Evolutionary conservation across 2,329 filamentous ascomycete genomes (phyloP).

Genomic region (Teratosphaeria zuluensis): DNA sequence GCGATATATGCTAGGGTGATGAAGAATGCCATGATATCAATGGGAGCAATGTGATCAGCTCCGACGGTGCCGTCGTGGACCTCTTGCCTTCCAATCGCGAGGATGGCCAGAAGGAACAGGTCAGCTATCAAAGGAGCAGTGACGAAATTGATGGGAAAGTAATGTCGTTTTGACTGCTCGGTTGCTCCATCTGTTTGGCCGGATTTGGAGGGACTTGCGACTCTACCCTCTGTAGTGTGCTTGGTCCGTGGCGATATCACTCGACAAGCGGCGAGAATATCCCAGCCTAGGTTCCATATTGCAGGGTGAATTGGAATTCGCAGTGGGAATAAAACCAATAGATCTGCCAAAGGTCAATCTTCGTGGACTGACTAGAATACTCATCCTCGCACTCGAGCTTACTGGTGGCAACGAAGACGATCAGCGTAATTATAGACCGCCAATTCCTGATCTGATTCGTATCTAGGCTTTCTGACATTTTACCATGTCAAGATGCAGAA

Average conservation of each 20-base stretch:
- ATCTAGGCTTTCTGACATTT: slow-evolving; percentile 28
- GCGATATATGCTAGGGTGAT: slow-evolving; percentile 62
- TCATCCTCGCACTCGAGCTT: slow-evolving; percentile 30
- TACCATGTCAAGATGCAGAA: not conserved
- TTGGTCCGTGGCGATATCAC: slow-evolving; percentile 41
- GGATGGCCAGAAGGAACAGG: slow-evolving; percentile 60
- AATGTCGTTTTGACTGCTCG: slow-evolving; percentile 28
- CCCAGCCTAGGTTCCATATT: slow-evolving; percentile 37
- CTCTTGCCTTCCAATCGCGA: slow-evolving; percentile 56
- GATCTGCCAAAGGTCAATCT: slow-evolving; percentile 37
- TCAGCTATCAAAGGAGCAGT: slow-evolving; percentile 63
- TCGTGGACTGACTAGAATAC: not conserved
- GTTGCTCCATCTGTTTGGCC: slow-evolving; percentile 13
- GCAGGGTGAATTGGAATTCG: slow-evolving; percentile 50
- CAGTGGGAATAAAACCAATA: slow-evolving; percentile 61
- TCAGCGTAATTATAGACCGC: slow-evolving; percentile 60
- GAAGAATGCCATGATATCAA: slow-evolving; percentile 69
- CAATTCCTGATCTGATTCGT: slow-evolving; percentile 52
- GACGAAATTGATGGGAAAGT: slow-evolving; percentile 59
- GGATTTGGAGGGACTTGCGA: not conserved
- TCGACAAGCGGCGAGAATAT: slow-evolving; percentile 38
- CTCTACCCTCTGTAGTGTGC: not conserved
- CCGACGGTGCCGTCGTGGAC: slow-evolving; percentile 61
- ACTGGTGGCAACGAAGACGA: slow-evolving; percentile 63
- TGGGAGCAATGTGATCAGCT: slow-evolving; percentile 54